These are phyloP conservation scores for Linaria vulgaris DNA, from an alignment of 257 asterid genomes.

Conservation along the genomic window DNA sequence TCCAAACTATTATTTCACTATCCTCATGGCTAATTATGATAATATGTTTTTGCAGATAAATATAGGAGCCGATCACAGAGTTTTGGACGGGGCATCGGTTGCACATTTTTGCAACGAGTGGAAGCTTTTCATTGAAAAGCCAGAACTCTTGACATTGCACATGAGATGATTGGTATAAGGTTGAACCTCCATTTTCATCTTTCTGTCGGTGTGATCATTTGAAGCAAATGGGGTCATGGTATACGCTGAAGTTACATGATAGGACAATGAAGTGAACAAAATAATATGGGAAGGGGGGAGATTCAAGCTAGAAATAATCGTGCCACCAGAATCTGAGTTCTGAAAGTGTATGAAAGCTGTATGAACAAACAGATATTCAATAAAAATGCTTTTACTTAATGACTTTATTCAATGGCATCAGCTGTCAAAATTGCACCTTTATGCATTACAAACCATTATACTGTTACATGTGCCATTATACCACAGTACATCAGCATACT, in stretches of 20 bases:
- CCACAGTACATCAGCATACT: too few species aligned
- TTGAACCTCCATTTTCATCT: not conserved
- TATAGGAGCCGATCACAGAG: constrained; percentile 89
- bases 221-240: constrained; percentile 14
- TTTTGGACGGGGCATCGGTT: constrained; percentile 90
- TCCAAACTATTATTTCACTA: too few species aligned
- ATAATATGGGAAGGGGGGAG: not conserved
- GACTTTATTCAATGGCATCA: too few species aligned
- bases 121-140: constrained; percentile 78
- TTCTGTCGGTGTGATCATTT: not conserved
- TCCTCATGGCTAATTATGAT: constrained; percentile 14
- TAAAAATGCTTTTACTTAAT: not conserved
- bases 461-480: too few species aligned
- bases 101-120: constrained; percentile 92
- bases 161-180: constrained; percentile 44
- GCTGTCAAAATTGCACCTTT: too few species aligned
- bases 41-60: constrained; percentile 52
- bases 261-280: not conserved
- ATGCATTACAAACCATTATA: too few species aligned
- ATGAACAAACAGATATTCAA: not conserved
- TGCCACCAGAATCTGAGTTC: not conserved
- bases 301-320: not conserved
- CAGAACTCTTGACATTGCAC: constrained; percentile 78
- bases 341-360: not conserved
- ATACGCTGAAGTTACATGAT: not conserved